These are phyloP conservation scores for Cotoneaster glaucophyllus DNA, from an alignment of 306 rosid genomes.

Conservation along the genomic window DNA sequence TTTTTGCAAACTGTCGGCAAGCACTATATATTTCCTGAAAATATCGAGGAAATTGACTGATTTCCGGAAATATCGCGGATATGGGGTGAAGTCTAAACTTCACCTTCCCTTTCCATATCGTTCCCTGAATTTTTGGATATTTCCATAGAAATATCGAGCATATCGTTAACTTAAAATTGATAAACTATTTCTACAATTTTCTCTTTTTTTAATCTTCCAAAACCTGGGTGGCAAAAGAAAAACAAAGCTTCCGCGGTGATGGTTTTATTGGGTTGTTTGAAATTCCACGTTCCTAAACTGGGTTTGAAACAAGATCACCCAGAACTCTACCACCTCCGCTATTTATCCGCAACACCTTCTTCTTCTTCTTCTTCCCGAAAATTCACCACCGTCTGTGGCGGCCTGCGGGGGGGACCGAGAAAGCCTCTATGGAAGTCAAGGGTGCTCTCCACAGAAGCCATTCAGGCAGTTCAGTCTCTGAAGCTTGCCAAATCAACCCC, in stretches of 20 bases:
- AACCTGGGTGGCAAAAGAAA: not conserved
- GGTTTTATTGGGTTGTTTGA: constrained; percentile 3
- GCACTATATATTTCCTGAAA: no score
- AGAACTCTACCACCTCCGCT: not conserved
- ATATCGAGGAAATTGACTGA: no score
- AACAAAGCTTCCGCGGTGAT: not conserved
- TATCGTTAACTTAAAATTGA: no score
- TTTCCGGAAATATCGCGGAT: no score
- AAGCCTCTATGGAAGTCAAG: constrained; percentile 39
- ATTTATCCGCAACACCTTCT: not conserved
- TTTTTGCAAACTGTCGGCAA: no score
- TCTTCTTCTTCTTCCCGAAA: not conserved
- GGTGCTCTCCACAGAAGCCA: constrained; percentile 50
- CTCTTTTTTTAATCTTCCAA: no score
- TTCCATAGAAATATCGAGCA: no score
- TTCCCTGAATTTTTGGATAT: no score
- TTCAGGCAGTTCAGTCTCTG: constrained; percentile 59
- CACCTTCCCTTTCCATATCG: no score
- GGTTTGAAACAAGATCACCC: constrained; percentile 2
- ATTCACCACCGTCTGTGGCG: constrained; percentile 17
- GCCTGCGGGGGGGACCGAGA: constrained; percentile 44
- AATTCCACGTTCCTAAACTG: not conserved
- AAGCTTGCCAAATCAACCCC: constrained; percentile 47
- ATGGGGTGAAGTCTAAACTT: no score
- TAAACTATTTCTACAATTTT: not conserved